Evolutionary conservation across 106 monocot genomes (phyloP), one percentile per base, ranked within the genome.

Genomic region (Cymbidium sinense): DNA sequence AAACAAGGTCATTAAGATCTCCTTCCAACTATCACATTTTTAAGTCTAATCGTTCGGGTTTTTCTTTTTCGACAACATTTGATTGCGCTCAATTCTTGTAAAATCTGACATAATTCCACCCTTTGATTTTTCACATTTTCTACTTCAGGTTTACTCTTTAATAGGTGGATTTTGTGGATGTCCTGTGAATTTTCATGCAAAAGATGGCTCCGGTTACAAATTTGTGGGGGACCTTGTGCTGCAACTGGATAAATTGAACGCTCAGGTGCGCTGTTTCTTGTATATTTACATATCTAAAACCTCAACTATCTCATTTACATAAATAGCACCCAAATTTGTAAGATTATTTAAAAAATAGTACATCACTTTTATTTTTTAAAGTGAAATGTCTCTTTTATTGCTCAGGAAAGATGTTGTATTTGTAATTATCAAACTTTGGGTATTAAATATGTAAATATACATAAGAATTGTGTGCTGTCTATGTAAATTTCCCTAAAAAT

Each of bases 171-270:
- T 99, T 77, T 95, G 94, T 83, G 86, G 86, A 47, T 99, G 94
- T 36, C 79, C 83, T 76, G 92, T 99, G 80, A 99, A 99, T 76
- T 99, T 99, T 77, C 98, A 99, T 80, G 88, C 98, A 65, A 99
- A 99, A 81, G 94, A 99, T 83, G 98, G 98, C 0, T 99, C 98
- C 36, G 98, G 98, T 54, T 99, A 99, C 81, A 90, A 90, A 79
- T 95, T 99, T 78, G 73, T 99, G 79, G 98, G 98, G 29, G 94
- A 99, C 72, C 43, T 95, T n/a, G 98, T 99, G 39, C 43, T 94
- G 70, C 94, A 95, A 78, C 77, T 99, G 36, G 98, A 99, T 82
- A 95, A 93, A 80, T 76, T 95, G 44, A 99, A 99, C 75, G 94
- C 98, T 79, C 98, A 99, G 94, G 98, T 95, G 69, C 18, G 19